phyloP scores from a whole-genome alignment of 345 rosid species.

The Eutrema japonicum region DNA sequence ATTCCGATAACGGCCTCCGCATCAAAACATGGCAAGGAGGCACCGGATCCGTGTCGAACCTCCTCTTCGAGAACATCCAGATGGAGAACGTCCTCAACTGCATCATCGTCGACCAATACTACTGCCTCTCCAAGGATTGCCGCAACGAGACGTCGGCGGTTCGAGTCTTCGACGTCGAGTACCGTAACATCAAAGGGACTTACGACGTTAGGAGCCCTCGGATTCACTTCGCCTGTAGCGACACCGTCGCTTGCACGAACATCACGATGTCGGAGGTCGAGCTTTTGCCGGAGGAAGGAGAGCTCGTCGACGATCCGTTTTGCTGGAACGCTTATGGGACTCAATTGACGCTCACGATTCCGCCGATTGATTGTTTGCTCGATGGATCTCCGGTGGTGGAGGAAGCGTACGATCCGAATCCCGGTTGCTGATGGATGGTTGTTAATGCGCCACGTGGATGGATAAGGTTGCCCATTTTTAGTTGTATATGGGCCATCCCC shows the following conservation, averaged over 20 bases:
- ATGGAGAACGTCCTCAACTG: constrained; percentile 93
- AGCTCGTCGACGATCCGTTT: constrained; percentile 89
- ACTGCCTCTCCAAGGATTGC: constrained; percentile 70
- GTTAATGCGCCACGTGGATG: constrained; percentile 9
- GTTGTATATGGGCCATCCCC: constrained; percentile 61
- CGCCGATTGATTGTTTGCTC: constrained; percentile 75
- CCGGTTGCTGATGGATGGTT: constrained; percentile 47
- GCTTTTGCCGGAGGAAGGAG: constrained; percentile 85
- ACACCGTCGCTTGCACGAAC: constrained; percentile 87
- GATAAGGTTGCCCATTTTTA: neutral
- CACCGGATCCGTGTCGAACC: constrained; percentile 67
- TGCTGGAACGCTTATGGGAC: constrained; percentile 97
- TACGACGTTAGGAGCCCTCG: constrained; percentile 83
- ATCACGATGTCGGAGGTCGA: constrained; percentile 91
- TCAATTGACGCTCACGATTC: constrained; percentile 79
- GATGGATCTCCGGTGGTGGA: constrained; percentile 70
- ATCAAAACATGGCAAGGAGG: constrained; percentile 99
- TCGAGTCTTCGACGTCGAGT: constrained; percentile 61
- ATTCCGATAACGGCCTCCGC: constrained; percentile 90
- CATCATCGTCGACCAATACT: constrained; percentile 89
- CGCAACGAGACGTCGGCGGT: constrained; percentile 89
- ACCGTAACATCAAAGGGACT: constrained; percentile 84
- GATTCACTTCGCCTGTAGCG: constrained; percentile 94
- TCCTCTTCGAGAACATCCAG: constrained; percentile 79
- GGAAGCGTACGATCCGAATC: constrained; percentile 44